phyloP scores from a whole-genome alignment of 2,329 filamentous ascomycete genomes.

The Hymenoscyphus linearis region DNA sequence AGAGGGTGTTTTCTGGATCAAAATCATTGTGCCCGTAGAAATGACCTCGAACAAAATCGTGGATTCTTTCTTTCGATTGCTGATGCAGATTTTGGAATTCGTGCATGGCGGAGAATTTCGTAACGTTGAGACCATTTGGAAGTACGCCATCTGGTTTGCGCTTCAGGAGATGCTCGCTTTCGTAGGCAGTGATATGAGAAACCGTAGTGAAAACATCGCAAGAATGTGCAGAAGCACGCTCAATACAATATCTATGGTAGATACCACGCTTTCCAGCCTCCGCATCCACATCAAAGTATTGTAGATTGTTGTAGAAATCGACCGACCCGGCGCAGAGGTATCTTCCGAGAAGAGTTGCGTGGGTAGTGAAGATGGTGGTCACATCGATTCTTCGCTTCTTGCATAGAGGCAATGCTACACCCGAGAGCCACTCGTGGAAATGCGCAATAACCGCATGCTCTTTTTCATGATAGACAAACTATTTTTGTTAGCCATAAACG shows the following conservation, averaged over 20 bases:
- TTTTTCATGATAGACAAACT: slow-evolving; percentile 94
- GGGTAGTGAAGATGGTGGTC: slow-evolving; percentile 97
- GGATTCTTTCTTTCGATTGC: slow-evolving; percentile 94
- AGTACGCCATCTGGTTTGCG: slow-evolving; percentile 95
- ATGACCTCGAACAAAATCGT: slow-evolving; percentile 95
- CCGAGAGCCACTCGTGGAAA: slow-evolving; percentile 98
- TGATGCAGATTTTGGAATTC: slow-evolving; percentile 99
- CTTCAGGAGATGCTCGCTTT: slow-evolving; percentile 95
- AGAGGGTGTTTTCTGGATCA: slow-evolving; percentile 91
- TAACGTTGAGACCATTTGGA: slow-evolving; percentile 95
- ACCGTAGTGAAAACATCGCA: slow-evolving; percentile 98
- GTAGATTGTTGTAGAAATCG: slow-evolving; percentile 98
- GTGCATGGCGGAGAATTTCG: slow-evolving; percentile 96
- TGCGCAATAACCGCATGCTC: slow-evolving; percentile 90
- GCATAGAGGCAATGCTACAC: slow-evolving; percentile 84
- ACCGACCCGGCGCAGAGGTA: slow-evolving; percentile 97
- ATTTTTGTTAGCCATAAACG: slow-evolving; percentile 15
- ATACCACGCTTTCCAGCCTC: slow-evolving; percentile 98
- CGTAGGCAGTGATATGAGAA: slow-evolving; percentile 96
- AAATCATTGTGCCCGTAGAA: slow-evolving; percentile 99
- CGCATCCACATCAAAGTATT: slow-evolving; percentile 92
- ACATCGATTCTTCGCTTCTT: slow-evolving; percentile 94
- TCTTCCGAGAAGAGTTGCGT: slow-evolving; percentile 88
- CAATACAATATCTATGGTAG: slow-evolving; percentile 97
- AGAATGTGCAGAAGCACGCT: slow-evolving; percentile 84